phyloP scores from a whole-genome alignment of 2,329 filamentous ascomycete genomes.

The Colletotrichum melonis region DNA sequence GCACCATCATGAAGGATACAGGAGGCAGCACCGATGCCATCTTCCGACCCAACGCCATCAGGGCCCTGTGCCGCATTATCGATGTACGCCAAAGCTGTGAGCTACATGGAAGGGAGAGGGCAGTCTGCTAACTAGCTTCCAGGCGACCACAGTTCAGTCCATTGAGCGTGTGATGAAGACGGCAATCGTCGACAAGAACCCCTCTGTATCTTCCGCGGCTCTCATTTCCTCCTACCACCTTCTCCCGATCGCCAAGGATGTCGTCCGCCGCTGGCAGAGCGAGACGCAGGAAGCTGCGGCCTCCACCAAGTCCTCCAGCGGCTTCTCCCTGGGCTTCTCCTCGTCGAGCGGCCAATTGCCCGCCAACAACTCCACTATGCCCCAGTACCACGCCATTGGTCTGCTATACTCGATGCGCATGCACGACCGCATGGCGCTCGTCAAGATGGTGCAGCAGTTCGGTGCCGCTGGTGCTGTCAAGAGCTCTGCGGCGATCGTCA shows the following conservation, averaged over 20 bases:
- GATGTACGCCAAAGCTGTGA: constrained; percentile 70
- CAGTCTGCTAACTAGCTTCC: constrained; percentile 29
- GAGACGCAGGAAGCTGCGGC: constrained; percentile 97
- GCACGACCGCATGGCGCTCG: constrained; percentile 96
- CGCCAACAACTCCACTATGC: constrained; percentile 96
- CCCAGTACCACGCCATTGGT: constrained; percentile 98
- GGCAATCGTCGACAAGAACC: constrained; percentile 98
- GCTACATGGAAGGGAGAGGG: constrained; percentile 1
- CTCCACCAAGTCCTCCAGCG: constrained; percentile 86
- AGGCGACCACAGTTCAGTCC: constrained; percentile 95
- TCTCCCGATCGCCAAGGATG: constrained; percentile 93
- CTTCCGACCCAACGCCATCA: constrained; percentile 94
- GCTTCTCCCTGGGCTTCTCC: constrained; percentile 93
- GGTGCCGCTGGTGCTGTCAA: constrained; percentile 91
- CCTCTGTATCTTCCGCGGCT: constrained; percentile 94
- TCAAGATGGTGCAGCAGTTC: constrained; percentile 99
- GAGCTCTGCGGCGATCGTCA: constrained; percentile 90
- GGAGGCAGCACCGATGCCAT: constrained; percentile 94
- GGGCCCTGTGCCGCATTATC: constrained; percentile 95
- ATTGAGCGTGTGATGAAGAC: constrained; percentile 99
- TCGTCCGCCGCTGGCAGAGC: constrained; percentile 97
- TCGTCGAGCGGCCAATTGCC: constrained; percentile 78
- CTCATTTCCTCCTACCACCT: constrained; percentile 98
- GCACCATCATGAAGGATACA: constrained; percentile 99
- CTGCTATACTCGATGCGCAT: constrained; percentile 97